Conservation (phyloP, 2,329 filamentous ascomycete genomes). For the Aspergillus sp. region DNA sequence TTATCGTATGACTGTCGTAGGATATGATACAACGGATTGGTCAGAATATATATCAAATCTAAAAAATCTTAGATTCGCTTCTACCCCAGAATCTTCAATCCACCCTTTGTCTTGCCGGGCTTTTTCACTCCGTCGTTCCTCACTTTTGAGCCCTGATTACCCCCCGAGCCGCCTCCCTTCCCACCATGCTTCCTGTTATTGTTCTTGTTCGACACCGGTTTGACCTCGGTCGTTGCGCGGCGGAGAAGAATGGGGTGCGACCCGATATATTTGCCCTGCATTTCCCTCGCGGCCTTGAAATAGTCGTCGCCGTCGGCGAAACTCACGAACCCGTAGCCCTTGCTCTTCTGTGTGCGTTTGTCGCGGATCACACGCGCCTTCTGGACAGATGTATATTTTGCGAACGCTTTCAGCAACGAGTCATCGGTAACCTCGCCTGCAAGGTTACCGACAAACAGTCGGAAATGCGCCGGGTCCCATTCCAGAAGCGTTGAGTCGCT, state of each 20-base stretch:
- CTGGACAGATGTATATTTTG: constrained; percentile 80
- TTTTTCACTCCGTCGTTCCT: constrained; percentile 48
- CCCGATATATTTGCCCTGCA: constrained; percentile 99
- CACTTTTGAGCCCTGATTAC: constrained; percentile 41
- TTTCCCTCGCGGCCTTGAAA: constrained; percentile 93
- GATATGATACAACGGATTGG: not conserved
- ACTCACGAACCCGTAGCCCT: constrained; percentile 94
- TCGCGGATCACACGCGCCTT: constrained; percentile 93
- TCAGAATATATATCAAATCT: not conserved
- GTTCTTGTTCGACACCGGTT: constrained; percentile 67
- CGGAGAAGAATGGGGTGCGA: constrained; percentile 88
- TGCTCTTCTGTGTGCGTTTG: constrained; percentile 93
- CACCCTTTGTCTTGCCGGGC: constrained; percentile 47
- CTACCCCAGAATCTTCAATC: constrained; percentile 46
- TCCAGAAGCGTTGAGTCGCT: constrained; percentile 84
- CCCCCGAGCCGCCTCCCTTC: constrained; percentile 28
- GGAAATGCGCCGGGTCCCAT: constrained; percentile 93
- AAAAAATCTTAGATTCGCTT: not conserved
- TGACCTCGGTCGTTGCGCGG: constrained; percentile 89
- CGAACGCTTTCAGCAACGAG: constrained; percentile 88
- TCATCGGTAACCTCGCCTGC: constrained; percentile 98
- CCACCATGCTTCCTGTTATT: constrained; percentile 57
- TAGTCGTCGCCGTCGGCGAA: constrained; percentile 95
- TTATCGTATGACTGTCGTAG: not conserved
- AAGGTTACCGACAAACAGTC: constrained; percentile 93